Evolutionary conservation across 1,139 yeast species (phyloP), one percentile per base, ranked within the genome.

Genomic region (Pichia sp.): DNA sequence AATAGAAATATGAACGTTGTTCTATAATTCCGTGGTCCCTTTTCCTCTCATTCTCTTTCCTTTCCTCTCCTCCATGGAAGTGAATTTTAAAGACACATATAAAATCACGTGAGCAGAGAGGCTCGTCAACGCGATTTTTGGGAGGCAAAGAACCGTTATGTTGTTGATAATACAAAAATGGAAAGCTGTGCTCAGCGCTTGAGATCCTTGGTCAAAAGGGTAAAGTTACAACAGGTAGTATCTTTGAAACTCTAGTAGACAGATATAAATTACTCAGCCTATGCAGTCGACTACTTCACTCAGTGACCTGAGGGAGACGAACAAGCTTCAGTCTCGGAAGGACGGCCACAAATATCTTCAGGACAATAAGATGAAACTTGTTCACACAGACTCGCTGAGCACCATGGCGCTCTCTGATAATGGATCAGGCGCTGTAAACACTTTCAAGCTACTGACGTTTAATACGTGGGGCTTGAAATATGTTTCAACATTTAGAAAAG

Each of bases 391-490:
- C 38, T 34, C 38, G 11, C n/a, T 34, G 11, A 34, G 38, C 38
- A 34, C 38, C n/a, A 42, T 40, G 47, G 30, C 11, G 23, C 48
- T 4, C 5, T 32, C 13, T 38, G 32, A 19, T 38, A 23, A 16
- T 10, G 41, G 19, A 50, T 23, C 6, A n/a, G 16, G n/a, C 38
- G 38, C 5, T 8, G 38, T 5, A 34, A 41, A 45, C 10, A 10
- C 45, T 1, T 56, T 85, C 23, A 79, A 73, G 60, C 72, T 87
- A 44, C 74, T 87, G 23, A 85, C 95, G 0, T 79, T 85, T 67
- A 87, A 85, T 66, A 82, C 89, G 1, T 90, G 97, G 98, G 99
- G 99, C 1, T 74, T 93, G 58, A 90, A 90, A 64, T 85, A 73
- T 65, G 87, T 93, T 4, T 85, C 97, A 19, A 86, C 85, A 63